Percentiles rank a stretch among this genome's conserved stretches.
Conservation (phyloP, 1,284 basidiomycete species). For the Agaricales sp. region DNA sequence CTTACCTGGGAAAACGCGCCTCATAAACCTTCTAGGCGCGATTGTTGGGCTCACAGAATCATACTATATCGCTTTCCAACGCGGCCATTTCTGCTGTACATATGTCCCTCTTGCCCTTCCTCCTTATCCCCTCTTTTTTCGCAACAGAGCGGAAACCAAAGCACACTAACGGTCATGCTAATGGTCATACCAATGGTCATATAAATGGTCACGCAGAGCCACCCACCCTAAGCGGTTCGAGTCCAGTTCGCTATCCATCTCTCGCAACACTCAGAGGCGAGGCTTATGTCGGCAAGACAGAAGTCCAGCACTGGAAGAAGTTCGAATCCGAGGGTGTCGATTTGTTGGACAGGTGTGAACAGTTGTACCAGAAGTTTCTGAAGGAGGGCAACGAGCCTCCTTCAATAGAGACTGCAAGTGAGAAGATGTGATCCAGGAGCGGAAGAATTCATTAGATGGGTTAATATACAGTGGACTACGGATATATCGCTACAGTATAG, state of each 20-base stretch:
- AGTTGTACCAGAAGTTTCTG: conserved; percentile 28
- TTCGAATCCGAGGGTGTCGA: conserved; percentile 30
- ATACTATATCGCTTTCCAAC: conserved; percentile 48
- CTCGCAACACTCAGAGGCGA: conserved; percentile 45
- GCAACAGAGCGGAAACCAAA: conserved; percentile 11
- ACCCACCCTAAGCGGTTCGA: conserved; percentile 6
- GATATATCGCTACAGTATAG: too few species aligned
- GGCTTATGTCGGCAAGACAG: conserved; percentile 36
- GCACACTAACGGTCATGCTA: conserved; percentile 7
- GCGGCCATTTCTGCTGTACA: conserved; percentile 59
- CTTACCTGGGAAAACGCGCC: background rate
- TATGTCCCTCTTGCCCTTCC: conserved; percentile 43
- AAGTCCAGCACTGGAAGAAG: conserved; percentile 41
- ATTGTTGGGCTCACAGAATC: conserved; percentile 50
- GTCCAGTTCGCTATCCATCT: conserved; percentile 41
- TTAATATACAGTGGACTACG: too few species aligned
- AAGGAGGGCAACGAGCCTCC: background rate
- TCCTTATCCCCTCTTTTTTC: conserved; percentile 24
- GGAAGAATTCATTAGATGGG: too few species aligned
- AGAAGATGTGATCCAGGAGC: background rate
- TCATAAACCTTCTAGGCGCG: conserved; percentile 39
- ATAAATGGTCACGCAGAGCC: conserved; percentile 4
- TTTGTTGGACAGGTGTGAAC: conserved; percentile 47
- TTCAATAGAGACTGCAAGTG: too few species aligned
- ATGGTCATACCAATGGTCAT: background rate